Evolutionary conservation across 768 basidiomycete genomes (phyloP).

Genomic region (Steccherinum ochraceum): DNA sequence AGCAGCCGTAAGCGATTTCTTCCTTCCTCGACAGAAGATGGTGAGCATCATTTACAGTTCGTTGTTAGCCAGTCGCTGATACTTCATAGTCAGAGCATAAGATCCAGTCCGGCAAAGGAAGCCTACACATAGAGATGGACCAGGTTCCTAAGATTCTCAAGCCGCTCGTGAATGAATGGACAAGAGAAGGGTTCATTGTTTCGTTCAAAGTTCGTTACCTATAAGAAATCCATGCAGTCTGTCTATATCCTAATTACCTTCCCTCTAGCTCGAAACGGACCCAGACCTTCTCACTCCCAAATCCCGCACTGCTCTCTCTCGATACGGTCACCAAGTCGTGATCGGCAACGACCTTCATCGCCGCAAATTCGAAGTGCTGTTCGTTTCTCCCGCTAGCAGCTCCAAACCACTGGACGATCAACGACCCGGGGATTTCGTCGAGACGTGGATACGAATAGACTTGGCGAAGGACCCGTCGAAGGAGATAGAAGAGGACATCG

Average conservation of each 20-base stretch:
- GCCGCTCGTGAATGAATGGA: slow-evolving; percentile 93
- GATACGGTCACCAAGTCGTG: slow-evolving; percentile 96
- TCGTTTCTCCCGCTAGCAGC: slow-evolving; percentile 55
- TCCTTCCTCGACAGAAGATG: slow-evolving; percentile 86
- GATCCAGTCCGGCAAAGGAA: slow-evolving; percentile 96
- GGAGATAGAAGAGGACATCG: slow-evolving; percentile 94
- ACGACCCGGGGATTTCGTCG: slow-evolving; percentile 30
- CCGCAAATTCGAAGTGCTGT: slow-evolving; percentile 88
- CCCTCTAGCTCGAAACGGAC: slow-evolving; percentile 86
- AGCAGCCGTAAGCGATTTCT: slow-evolving; percentile 97
- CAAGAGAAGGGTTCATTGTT: slow-evolving; percentile 80
- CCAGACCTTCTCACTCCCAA: slow-evolving; percentile 79
- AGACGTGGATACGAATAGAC: slow-evolving; percentile 63
- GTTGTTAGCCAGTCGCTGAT: not conserved
- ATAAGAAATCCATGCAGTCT: not conserved
- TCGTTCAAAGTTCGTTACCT: slow-evolving; percentile 79
- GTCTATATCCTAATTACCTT: not conserved
- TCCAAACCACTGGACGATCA: not conserved
- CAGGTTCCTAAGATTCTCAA: slow-evolving; percentile 96
- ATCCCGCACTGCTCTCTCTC: slow-evolving; percentile 76
- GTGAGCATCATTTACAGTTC: slow-evolving; percentile 37
- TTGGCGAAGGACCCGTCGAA: slow-evolving; percentile 27
- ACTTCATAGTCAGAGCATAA: slow-evolving; percentile 67
- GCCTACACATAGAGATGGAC: slow-evolving; percentile 94
- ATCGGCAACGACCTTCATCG: slow-evolving; percentile 93